Base-by-base conservation (phyloP, 345 rosid species). In the Gossypium raimondii region DNA sequence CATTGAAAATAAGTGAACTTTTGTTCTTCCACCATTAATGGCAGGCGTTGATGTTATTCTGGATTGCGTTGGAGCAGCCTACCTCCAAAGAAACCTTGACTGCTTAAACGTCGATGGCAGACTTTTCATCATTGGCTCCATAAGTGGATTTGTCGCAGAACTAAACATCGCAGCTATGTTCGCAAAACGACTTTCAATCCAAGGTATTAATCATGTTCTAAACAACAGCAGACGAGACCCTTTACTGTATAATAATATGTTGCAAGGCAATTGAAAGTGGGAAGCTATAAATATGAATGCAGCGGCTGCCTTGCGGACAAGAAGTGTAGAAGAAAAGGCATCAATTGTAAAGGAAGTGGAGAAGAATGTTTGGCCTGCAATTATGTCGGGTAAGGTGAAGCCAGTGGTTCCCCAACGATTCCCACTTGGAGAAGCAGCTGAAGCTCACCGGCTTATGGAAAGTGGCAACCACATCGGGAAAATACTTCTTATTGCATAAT, bases 361-460 rank as follows among this genome's bases (percentile, higher is more conserved):
- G 85, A 89, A 91, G 84, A 81, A 77, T 77, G 98, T 89, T 4
- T 93, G 97, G 98, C 93, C 98, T 48, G 97, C 92, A 27, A 81
- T 93, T 25, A 84, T 73, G 69, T 84, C 84, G 2, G 89, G 94
- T 44, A 87, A 87, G 77, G 90, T 91, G 76, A 93, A 91, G 81
- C 93, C 97, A 2, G 82, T 93, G 74, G 81, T 88, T 22, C 57
- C 85, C 81, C 85, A 83, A 80, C 74, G 56, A 11, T 73, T 91
- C 50, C 88, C 89, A 38, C 72, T 91, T 47, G 73, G 85, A 1
- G 81, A 89, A 82, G 97, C 89, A 25, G 92, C 86, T 12, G 91
- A 88, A 75, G 94, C 85, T 75, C 98, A 91, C 80, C 79, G 79
- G 73, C 91, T 88, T 16, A 84, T 92, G 85, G 97, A 90, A 84